Evolutionary conservation across 1,284 basidiomycete species (phyloP).

Genomic region (Coniophora puteana): DNA sequence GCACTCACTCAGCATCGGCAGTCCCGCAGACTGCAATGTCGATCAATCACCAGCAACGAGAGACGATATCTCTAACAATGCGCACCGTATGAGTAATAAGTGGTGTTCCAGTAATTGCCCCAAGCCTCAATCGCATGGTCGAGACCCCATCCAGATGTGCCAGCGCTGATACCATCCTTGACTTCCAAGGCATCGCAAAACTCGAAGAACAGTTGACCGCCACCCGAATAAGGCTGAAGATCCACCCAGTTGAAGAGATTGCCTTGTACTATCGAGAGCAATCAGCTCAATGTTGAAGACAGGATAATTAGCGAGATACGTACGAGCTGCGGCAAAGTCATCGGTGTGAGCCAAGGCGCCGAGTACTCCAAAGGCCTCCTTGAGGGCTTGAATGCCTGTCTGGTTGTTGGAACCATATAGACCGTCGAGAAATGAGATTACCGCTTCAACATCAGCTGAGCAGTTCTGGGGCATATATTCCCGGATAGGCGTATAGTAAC

Average conservation of each 20-base stretch:
- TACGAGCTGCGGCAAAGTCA: conserved; percentile 59
- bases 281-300: too few species aligned
- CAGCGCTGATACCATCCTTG: conserved; percentile 53
- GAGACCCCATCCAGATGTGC: conserved; percentile 57
- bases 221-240: conserved; percentile 33
- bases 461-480: conserved; percentile 71
- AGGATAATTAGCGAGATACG: too few species aligned
- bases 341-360: conserved; percentile 54
- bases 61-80: too few species aligned
- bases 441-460: conserved; percentile 64
- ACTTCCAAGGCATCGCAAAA: conserved; percentile 77
- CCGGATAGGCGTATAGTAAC: conserved; percentile 68
- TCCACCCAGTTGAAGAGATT: conserved; percentile 47
- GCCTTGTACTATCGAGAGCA: conserved; percentile 41
- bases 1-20: conserved; percentile 33
- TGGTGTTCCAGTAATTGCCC: conserved; percentile 47
- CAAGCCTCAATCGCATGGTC: conserved; percentile 59
- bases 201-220: conserved; percentile 46
- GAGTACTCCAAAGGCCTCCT: conserved; percentile 59
- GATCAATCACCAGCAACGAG: too few species aligned
- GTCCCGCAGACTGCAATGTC: conserved; percentile 35
- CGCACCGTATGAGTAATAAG: conserved; percentile 33
- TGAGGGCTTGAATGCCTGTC: conserved; percentile 45
- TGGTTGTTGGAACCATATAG: conserved; percentile 44
- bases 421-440: conserved; percentile 57